phyloP scores from a whole-genome alignment of 2,329 filamentous ascomycete genomes.

The Nothomitra cinnamomea region DNA sequence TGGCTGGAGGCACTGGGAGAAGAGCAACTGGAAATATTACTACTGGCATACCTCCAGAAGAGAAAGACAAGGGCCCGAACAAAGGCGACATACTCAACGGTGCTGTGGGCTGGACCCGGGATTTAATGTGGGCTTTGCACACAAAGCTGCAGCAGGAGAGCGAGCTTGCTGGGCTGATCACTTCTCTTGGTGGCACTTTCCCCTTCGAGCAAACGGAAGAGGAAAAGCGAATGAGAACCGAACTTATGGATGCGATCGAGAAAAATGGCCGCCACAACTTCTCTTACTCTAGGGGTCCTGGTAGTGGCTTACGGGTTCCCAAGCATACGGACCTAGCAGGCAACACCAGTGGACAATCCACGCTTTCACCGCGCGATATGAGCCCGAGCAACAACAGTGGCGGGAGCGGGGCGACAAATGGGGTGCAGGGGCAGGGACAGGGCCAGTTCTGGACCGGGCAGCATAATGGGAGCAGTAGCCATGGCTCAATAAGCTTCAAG shows the following conservation, averaged over 20 bases:
- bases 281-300: constrained; percentile 66
- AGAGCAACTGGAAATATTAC: constrained; percentile 75
- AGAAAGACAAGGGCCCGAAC: constrained; percentile 97
- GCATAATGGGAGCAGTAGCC: constrained; percentile 23
- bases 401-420: constrained; percentile 41
- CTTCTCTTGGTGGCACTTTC: constrained; percentile 54
- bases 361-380: constrained; percentile 31
- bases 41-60: constrained; percentile 79
- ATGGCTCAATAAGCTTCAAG: constrained; percentile 58
- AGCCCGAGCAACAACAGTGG: constrained; percentile 43
- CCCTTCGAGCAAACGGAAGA: constrained; percentile 79
- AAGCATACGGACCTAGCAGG: constrained; percentile 86
- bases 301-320: constrained; percentile 76
- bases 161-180: constrained; percentile 61
- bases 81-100: constrained; percentile 98
- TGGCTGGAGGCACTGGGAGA: constrained; percentile 70
- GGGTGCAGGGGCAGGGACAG: constrained; percentile 19
- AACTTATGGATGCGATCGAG: constrained; percentile 71
- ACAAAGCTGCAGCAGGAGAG: constrained; percentile 80
- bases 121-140: constrained; percentile 93
- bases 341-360: constrained; percentile 41
- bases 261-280: constrained; percentile 65
- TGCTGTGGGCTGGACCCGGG: constrained; percentile 89
- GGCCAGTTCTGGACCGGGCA: constrained; percentile 28
- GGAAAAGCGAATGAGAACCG: constrained; percentile 86